These are phyloP conservation scores for Neckera pumila DNA, from an alignment of 225 moss, liverwort and hornwort species.

Conservation along the genomic window DNA sequence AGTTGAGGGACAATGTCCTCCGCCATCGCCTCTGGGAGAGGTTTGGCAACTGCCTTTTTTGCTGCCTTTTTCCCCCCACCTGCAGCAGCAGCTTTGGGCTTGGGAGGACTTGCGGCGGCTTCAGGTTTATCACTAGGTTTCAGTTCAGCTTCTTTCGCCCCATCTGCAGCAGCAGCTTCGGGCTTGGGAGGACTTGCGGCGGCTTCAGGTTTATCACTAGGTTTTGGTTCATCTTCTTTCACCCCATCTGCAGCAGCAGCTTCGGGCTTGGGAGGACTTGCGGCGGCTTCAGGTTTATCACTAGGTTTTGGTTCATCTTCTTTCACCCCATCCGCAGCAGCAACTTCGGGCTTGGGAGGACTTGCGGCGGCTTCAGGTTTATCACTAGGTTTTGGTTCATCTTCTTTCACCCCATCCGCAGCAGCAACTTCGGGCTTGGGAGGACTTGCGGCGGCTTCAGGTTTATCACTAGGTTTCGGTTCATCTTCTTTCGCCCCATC, in stretches of 20 bases:
- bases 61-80: constrained; percentile 36
- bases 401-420: constrained; percentile 21
- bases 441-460: constrained; percentile 6
- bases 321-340: constrained; percentile 5
- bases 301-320: constrained; percentile 8
- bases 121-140: not conserved
- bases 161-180: constrained; percentile 30
- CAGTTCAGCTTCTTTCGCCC: not conserved
- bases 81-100: constrained; percentile 32
- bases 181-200: constrained; percentile 25
- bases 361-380: constrained; percentile 6
- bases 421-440: constrained; percentile 34
- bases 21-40: constrained; percentile 50
- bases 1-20: constrained; percentile 67
- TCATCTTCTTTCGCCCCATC: not conserved
- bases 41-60: constrained; percentile 40
- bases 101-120: constrained; percentile 14
- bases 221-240: not conserved
- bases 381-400: constrained; percentile 1
- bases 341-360: constrained; percentile 31
- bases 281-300: not conserved
- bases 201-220: not conserved
- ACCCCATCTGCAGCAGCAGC: constrained; percentile 5
- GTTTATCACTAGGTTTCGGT: no score
- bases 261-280: constrained; percentile 33